These are phyloP conservation scores for Helotiales sp. DNA, from an alignment of 2,329 filamentous ascomycete species.

Conservation along the genomic window DNA sequence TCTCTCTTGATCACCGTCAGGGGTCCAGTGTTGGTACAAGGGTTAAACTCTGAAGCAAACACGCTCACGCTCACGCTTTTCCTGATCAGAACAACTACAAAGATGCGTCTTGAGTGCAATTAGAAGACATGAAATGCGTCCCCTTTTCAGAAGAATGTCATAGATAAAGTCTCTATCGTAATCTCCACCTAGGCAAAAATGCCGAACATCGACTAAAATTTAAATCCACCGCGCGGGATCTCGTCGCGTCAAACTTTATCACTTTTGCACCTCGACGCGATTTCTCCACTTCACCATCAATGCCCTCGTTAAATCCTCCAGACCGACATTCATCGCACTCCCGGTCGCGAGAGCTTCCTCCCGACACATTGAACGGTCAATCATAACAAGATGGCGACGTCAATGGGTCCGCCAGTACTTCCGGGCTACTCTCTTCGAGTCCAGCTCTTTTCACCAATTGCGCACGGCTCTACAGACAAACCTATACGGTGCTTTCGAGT, in stretches of 20 bases:
- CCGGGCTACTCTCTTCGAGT: constrained; percentile 33
- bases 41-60: too few species aligned
- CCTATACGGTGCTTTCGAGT: constrained; percentile 34
- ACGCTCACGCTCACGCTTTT: too few species aligned
- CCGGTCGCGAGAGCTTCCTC: constrained; percentile 12
- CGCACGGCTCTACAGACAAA: constrained; percentile 21
- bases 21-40: too few species aligned
- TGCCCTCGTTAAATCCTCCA: constrained; percentile 11
- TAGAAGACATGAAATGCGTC: too few species aligned
- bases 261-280: constrained; percentile 6
- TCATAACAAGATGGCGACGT: constrained; percentile 22
- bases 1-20: too few species aligned
- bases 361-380: constrained; percentile 6
- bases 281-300: constrained; percentile 7
- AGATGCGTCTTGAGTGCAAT: too few species aligned
- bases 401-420: constrained; percentile 29
- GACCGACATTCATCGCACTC: neutral
- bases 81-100: too few species aligned
- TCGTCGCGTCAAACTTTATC: constrained; percentile 11
- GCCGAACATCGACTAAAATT: constrained; percentile 11
- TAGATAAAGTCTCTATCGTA: neutral
- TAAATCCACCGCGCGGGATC: constrained; percentile 13
- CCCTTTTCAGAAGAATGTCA: too few species aligned
- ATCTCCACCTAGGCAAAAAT: neutral
- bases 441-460: constrained; percentile 30